phyloP scores from a whole-genome alignment of 1,284 basidiomycete genomes.

The Quambalaria eucalypti region DNA sequence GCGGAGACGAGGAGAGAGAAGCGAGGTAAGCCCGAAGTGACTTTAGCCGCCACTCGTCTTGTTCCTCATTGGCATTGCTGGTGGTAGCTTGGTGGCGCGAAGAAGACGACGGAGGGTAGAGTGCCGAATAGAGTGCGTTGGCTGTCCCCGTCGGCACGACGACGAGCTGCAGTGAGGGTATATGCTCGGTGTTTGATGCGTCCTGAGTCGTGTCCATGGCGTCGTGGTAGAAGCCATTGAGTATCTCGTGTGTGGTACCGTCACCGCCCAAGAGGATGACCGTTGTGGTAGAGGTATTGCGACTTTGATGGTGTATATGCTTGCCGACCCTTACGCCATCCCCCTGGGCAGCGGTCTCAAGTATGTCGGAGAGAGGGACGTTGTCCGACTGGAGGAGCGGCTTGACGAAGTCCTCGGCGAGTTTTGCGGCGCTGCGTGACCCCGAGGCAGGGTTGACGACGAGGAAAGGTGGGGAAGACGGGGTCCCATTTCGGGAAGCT shows the following conservation, averaged over 20 bases:
- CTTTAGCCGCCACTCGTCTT: conserved; percentile 43
- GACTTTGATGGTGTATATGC: too few relatives aligned
- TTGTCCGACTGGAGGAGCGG: conserved; percentile 1
- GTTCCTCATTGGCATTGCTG: not conserved
- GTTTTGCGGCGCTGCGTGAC: too few relatives aligned
- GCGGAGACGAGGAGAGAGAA: not conserved
- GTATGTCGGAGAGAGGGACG: conserved; percentile 1
- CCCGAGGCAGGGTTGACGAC: conserved; percentile 6
- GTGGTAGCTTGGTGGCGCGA: conserved; percentile 17
- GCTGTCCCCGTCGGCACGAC: conserved; percentile 75
- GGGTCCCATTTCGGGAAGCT: too few relatives aligned
- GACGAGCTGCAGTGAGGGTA: conserved; percentile 33
- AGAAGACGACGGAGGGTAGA: conserved; percentile 48
- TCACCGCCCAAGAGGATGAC: conserved; percentile 44
- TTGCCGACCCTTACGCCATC: conserved; percentile 16
- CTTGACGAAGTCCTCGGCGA: not conserved
- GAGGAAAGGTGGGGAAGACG: not conserved
- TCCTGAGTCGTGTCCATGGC: conserved; percentile 9
- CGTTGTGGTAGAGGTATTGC: too few relatives aligned
- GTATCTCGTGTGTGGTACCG: conserved; percentile 43
- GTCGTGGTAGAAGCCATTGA: conserved; percentile 26
- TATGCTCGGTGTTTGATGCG: not conserved
- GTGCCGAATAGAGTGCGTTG: conserved; percentile 69
- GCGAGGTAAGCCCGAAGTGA: conserved; percentile 31
- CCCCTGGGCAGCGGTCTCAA: conserved; percentile 4